Percentiles rank a stretch among this genome's conserved stretches.
Conservation (phyloP, 2,329 filamentous ascomycete genomes). For the Hysterium pulicare region DNA sequence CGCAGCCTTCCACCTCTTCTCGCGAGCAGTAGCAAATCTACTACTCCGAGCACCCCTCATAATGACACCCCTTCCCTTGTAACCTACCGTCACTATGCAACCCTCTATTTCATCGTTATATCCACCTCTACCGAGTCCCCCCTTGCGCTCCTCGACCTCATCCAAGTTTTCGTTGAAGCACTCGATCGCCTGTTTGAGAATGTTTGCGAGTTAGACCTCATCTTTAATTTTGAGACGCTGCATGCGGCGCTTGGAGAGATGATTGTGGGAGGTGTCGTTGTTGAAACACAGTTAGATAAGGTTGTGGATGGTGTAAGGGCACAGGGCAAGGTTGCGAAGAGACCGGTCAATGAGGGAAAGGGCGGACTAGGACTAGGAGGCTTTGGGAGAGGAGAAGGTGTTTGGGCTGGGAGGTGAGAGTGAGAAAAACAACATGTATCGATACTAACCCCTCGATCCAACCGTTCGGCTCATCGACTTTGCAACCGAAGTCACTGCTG, state of each 20-base stretch:
- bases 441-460: neutral
- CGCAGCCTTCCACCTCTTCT: constrained; percentile 63
- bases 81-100: constrained; percentile 97
- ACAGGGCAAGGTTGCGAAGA: constrained; percentile 73
- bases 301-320: constrained; percentile 79
- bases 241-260: constrained; percentile 90
- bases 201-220: constrained; percentile 95
- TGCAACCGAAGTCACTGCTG: no score
- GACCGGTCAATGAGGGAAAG: constrained; percentile 69
- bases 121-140: constrained; percentile 95
- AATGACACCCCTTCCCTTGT: constrained; percentile 93
- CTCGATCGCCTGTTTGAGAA: constrained; percentile 96
- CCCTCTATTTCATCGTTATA: constrained; percentile 97
- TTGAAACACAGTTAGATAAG: constrained; percentile 85
- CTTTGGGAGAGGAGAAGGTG: constrained; percentile 28
- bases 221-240: constrained; percentile 98
- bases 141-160: constrained; percentile 89
- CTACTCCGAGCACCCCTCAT: constrained; percentile 55
- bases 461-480: neutral
- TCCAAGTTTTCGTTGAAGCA: constrained; percentile 96
- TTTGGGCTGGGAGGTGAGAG: constrained; percentile 29
- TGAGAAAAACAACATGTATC: neutral
- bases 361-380: constrained; percentile 22
- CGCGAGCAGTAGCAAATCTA: constrained; percentile 45
- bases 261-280: constrained; percentile 90